Conservation (phyloP, 345 rosid genomes). For the Rhodamnia rubescens region DNA sequence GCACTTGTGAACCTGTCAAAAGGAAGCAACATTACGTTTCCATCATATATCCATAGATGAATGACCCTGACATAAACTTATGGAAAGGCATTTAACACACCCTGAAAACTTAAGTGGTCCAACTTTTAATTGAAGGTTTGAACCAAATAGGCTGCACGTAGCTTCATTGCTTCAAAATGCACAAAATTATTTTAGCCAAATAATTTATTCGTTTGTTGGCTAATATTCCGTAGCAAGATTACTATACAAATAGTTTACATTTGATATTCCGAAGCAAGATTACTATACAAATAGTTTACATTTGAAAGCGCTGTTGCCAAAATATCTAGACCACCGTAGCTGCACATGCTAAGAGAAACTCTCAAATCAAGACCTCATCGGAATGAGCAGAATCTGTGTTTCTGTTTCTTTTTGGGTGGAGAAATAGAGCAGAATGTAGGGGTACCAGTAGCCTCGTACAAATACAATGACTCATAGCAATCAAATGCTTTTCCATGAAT, state of each 20-base stretch:
- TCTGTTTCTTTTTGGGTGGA: too few species aligned
- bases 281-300: background rate
- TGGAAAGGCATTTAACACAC: background rate
- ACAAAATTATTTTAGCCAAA: background rate
- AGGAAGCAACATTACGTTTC: background rate
- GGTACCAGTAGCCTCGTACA: too few species aligned
- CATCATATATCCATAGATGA: background rate
- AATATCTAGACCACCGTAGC: background rate
- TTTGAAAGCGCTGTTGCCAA: background rate
- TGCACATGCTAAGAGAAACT: background rate
- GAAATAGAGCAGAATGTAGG: too few species aligned
- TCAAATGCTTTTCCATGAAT: too few species aligned
- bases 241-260: background rate
- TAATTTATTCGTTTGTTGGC: background rate
- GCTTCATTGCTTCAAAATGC: background rate
- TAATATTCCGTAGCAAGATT: background rate
- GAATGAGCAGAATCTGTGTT: background rate
- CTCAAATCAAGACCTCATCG: background rate
- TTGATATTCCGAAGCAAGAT: background rate
- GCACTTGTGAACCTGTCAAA: conserved; percentile 71
- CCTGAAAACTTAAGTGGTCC: background rate
- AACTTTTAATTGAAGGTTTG: background rate
- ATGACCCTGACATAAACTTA: background rate
- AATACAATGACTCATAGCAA: too few species aligned
- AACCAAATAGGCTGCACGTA: background rate